Evolutionary conservation across 495 filamentous ascomycete species (phyloP).

Genomic region (Aspergillus ellipticus): DNA sequence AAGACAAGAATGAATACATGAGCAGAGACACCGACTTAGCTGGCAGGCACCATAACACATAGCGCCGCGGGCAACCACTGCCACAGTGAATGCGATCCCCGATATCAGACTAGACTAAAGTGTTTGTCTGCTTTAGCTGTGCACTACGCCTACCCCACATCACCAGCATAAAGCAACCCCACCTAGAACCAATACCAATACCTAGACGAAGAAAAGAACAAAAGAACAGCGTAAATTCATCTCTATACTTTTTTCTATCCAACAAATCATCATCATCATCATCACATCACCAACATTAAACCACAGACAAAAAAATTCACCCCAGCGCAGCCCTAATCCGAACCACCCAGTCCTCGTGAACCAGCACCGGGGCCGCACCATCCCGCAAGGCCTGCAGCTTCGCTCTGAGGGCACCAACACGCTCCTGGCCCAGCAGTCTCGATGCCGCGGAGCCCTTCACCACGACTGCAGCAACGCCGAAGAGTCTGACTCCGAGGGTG

Average conservation of each 20-base stretch:
- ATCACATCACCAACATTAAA: neutral
- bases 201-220: neutral
- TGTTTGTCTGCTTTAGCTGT: too few relatives aligned
- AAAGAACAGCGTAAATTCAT: neutral
- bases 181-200: neutral
- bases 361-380: slow-evolving; percentile 20
- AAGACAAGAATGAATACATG: too few relatives aligned
- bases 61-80: too few relatives aligned
- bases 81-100: too few relatives aligned
- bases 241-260: neutral
- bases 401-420: slow-evolving; percentile 11
- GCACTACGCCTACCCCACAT: too few relatives aligned
- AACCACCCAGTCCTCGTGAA: slow-evolving; percentile 35
- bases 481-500: slow-evolving; percentile 58
- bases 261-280: neutral
- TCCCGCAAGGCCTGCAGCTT: slow-evolving; percentile 22
- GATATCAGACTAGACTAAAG: too few relatives aligned
- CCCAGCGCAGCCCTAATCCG: slow-evolving; percentile 28
- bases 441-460: slow-evolving; percentile 31
- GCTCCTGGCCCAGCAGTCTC: slow-evolving; percentile 21
- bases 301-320: slow-evolving; percentile 7
- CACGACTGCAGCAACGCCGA: slow-evolving; percentile 38
- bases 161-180: too few relatives aligned
- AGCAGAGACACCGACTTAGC: too few relatives aligned
- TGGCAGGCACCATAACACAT: too few relatives aligned